Base-by-base conservation (phyloP, 2,329 filamentous ascomycete species). In the Microsporum canis region DNA sequence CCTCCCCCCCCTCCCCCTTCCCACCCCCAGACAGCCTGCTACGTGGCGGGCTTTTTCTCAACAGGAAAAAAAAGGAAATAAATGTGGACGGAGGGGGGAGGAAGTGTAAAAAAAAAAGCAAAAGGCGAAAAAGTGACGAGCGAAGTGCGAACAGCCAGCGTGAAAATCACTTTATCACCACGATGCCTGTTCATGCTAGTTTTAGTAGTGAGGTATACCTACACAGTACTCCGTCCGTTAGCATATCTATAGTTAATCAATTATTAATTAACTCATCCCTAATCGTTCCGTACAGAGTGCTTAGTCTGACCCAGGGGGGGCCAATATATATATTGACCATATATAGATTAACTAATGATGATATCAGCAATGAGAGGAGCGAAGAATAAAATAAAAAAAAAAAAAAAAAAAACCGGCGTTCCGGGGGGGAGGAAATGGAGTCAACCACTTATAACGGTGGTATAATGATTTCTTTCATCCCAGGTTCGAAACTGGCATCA, bases 141-240 rank as follows among this genome's bases (percentile, higher is more conserved):
- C 47, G 47, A 53, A 53, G 47, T 53, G 47, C 49, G 49, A 55
- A 55, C 29, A 53, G 47, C 47, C 23, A 31, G 10, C 12, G 47
- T 31, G 47, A 14, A 53, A 53, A 53, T 53, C 47, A 53, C 47
- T 23, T 23, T 10, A 23, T 47, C 29, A 10, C 49, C 49, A 55
- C 49, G 49, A 55, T 55, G 49, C 49, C 49, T 55, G 49, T 55
- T 55, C 49, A 55, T 55, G 49, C 49, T 23, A 55, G 49, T 31
- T 23, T 55, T 55, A 55, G 34, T 55, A 55, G 49, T 55, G 45
- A 43, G 39, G 39, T 36, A 36, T 23, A 23, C 17, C 34, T 36
- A 6, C 34, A 36, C 34, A 29, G n/a, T 33, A 34, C 49, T 23
- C 14, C 14, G 29, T 36, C 49, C 29, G 49, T 55, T 55, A 34